Base-by-base conservation (phyloP, 345 rosid genomes). In the Noccaea bulbosa region DNA sequence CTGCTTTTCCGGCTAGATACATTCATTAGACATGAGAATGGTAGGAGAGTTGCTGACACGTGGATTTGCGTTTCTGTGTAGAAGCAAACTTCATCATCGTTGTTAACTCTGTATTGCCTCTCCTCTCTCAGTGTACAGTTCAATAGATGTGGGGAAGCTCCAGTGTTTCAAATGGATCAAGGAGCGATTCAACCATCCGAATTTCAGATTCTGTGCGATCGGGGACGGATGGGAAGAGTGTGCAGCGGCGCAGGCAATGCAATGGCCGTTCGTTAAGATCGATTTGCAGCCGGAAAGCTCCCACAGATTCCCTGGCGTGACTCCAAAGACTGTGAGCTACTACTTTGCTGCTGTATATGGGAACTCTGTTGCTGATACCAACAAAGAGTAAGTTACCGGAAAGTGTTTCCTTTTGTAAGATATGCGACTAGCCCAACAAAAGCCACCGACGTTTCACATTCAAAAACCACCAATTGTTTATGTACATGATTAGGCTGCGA, bases 151-250 rank as follows among this genome's bases (percentile, higher is more conserved):
- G 45, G 91, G 92, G 63, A 88, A 90, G 80, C 78, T 80, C 40
- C 86, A 88, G 59, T 92, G 90, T 74, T 90, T 90, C 72, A 76
- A 81, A 71, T 84, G 87, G 93, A 84, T 88, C 75, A 84, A 81
- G 56, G 87, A 84, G 47, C 88, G 88, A 14, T 92, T 77, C 58
- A 34, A 62, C 61, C 24, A 63, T 71, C 84, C 73, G 4, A 84
- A 84, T 27, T 67, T 78, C 50, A 85, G 74, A n/a, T 90, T 86
- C 71, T 92, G 95, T 59, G 95, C 80, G 17, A 84, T 88, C 1
- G 95, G 93, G 34, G 96, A 90, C 53, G 96, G 98, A 44, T 88
- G 95, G 90, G 93, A 92, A 85, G 98, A 92, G 74, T 82, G 91
- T 56, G 86, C 85, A 64, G 96, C 95, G 8, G 96, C 96, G 15